Base-by-base conservation (phyloP, 371 early-diverging fungal species). In the Circinella umbellata region DNA sequence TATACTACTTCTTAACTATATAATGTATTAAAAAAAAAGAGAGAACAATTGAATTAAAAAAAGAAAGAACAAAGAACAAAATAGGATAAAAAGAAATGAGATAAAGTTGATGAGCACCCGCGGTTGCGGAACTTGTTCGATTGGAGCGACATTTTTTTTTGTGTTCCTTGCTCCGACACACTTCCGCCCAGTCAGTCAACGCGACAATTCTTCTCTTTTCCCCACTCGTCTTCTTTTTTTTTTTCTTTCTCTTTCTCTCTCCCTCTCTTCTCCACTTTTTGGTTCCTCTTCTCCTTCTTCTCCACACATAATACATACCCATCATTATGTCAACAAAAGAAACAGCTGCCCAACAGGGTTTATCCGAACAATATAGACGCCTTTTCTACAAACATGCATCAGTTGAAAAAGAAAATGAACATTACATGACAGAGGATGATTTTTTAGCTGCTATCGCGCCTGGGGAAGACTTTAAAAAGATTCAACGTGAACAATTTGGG, bases 391-490 rank as follows among this genome's bases (percentile, higher is more conserved):
- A 79, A 64, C 80, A 89, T 71, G 92, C 94, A 27, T 82, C 88
- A 37, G 73, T 89, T 36, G 80, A 81, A 65, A 76, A 81, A 70
- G 88, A 88, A 6, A 88, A 85, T 37, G 81, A 85, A 62, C 84
- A 81, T 66, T 88, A 70, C 78, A 90, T 94, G 91, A 88, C 81
- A 48, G 76, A 80, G 64, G 89, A 88, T 34, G 93, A 91, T 73
- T 93, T 93, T 76, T 75, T 89, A 69, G 73, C 79, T 42, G 92
- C 93, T 13, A 83, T 92, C 48, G 86, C 89, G 9, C 92, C 92
- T 27, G 84, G 77, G 9, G 89, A 89, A 77, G 88, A 89, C 66
- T 88, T 86, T 79, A 82, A 84, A 76, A 82, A 88, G 76, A 79
- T 89, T 48, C 75, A 84, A 72, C 74, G 82, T 53, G 86, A 88